Evolutionary conservation across 2,329 filamentous ascomycete genomes (phyloP), one percentile per base, ranked within the genome.

Genomic region (Colletotrichum tabaci): DNA sequence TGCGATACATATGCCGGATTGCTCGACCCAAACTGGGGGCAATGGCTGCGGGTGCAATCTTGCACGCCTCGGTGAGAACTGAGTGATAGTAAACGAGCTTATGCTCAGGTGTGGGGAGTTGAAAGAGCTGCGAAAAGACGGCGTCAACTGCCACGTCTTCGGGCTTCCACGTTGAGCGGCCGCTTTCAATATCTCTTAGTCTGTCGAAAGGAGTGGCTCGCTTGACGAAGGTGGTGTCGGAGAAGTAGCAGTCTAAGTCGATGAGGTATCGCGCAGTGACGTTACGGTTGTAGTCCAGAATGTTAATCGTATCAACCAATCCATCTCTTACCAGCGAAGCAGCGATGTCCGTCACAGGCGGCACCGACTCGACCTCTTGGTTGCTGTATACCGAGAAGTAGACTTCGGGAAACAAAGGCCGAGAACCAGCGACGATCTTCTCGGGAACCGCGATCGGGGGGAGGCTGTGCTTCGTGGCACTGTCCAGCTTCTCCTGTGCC

Each of bases 61-160:
- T 98, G 86, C 96, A 99, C 70, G 94, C 91, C 81, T 99, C 96
- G 0, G 96, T 98, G 61, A 99, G 90, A 3, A 98, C 91, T 0
- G 95, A 93, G 82, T 99, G 96, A 81, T 98, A 99, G 83, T 98
- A 99, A 12, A 99, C 94, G 1, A 98, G 87, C 82, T 98, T 98
- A 83, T 98, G 95, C 82, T 98, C 94, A 0, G 96, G 91, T 4
- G 87, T 88, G 4, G 96, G 96, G 47, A 99, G 88, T 80, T 94
- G 93, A 79, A 98, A 94, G 52, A 99, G 87, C 81, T 98, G 96
- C 1, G 95, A 97, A 82, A 99, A 99, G 68, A 98, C 94, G 6
- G 96, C 95, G 81, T 99, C 96, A n/a, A 99, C 94, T 3, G 93
- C 94, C 70, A 98, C 93, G 82, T 99, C 96, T 83, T 99, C 96